phyloP scores from a whole-genome alignment of 1,284 basidiomycete species.

The Ustilago sp. region DNA sequence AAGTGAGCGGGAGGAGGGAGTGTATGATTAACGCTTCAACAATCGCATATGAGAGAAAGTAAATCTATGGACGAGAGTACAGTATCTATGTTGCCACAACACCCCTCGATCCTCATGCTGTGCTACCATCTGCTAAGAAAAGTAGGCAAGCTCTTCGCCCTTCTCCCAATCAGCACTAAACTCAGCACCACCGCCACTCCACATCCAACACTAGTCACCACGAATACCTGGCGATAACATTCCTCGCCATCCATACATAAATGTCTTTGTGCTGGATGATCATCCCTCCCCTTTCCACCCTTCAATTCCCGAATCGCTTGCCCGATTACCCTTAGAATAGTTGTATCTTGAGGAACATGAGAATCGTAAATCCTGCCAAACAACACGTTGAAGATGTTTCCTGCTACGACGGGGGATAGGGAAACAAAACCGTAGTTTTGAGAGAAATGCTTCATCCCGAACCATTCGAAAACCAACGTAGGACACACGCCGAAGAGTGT shows the following conservation, averaged over 20 bases:
- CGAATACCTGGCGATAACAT: constrained; percentile 65
- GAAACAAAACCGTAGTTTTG: constrained; percentile 88
- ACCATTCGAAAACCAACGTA: constrained; percentile 85
- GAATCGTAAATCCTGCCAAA: constrained; percentile 75
- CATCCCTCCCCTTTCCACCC: not conserved
- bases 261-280: constrained; percentile 32
- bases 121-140: constrained; percentile 1
- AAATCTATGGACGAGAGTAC: too few relatives aligned
- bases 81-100: too few relatives aligned
- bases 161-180: constrained; percentile 49
- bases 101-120: too few relatives aligned
- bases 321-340: not conserved
- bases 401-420: constrained; percentile 81
- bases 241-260: constrained; percentile 63
- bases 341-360: constrained; percentile 33
- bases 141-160: constrained; percentile 21
- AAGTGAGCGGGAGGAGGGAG: too few relatives aligned
- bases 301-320: not conserved
- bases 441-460: constrained; percentile 83
- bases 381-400: constrained; percentile 84
- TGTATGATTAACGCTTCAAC: not conserved
- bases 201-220: constrained; percentile 56
- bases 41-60: too few relatives aligned
- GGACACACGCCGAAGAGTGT: constrained; percentile 82
- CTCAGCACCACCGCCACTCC: constrained; percentile 49